These are phyloP conservation scores for Skeletonema costatum DNA, from an alignment of 108 stramenopile genomes.

Conservation along the genomic window DNA sequence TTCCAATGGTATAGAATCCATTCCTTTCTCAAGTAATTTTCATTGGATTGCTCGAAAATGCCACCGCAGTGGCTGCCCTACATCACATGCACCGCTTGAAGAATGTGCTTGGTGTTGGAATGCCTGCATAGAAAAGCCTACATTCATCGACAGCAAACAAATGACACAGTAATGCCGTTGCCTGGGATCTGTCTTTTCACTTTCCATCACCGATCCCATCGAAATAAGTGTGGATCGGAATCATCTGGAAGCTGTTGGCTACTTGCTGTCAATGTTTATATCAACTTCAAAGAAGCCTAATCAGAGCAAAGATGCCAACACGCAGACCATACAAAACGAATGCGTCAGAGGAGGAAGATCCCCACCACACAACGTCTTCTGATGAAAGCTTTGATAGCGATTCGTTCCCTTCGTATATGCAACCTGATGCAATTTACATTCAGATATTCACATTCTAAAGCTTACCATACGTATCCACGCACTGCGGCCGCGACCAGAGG, in stretches of 20 bases:
- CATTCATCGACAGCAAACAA: neutral
- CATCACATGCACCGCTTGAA: conserved; percentile 59
- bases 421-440: conserved; percentile 75
- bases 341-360: neutral
- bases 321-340: conserved; percentile 8
- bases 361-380: neutral
- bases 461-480: conserved; percentile 65
- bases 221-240: conserved; percentile 77
- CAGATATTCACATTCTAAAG: conserved; percentile 59
- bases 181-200: conserved; percentile 68
- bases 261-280: conserved; percentile 51
- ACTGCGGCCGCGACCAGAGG: conserved; percentile 32
- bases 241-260: conserved; percentile 52
- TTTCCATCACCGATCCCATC: conserved; percentile 64
- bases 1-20: conserved; percentile 64
- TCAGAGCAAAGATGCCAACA: neutral
- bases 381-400: conserved; percentile 10
- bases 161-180: conserved; percentile 65
- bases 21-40: conserved; percentile 61
- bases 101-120: conserved; percentile 62
- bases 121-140: conserved; percentile 15
- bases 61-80: conserved; percentile 46
- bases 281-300: conserved; percentile 7
- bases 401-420: conserved; percentile 67
- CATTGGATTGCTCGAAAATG: conserved; percentile 62